These are phyloP conservation scores for Globisporangium viniferum DNA, from an alignment of 352 stramenopile species.

Conservation along the genomic window DNA sequence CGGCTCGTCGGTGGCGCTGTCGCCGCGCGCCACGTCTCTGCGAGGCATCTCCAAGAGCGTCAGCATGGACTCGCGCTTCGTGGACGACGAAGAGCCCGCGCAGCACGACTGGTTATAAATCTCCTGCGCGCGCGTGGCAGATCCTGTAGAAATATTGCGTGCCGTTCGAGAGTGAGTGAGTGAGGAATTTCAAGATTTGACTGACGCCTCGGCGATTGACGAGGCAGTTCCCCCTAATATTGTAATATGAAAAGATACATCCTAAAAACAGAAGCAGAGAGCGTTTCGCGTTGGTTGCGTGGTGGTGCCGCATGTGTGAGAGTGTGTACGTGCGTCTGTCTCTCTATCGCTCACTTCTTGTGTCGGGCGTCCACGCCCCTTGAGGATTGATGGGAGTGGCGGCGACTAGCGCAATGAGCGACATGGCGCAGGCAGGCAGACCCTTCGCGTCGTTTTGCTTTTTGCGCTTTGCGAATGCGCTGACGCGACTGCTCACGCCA, in stretches of 20 bases:
- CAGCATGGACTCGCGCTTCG: conserved; percentile 45
- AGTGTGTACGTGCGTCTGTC: not conserved
- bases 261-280: not conserved
- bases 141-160: conserved; percentile 17
- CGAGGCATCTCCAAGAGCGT: conserved; percentile 75
- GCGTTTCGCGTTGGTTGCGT: not conserved
- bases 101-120: conserved; percentile 77
- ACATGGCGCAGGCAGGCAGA: not conserved
- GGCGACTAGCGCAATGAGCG: conserved; percentile 12
- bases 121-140: conserved; percentile 3
- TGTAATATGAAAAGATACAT: conserved; percentile 21
- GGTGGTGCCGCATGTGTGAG: not conserved
- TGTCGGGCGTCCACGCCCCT: not conserved
- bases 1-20: conserved; percentile 50
- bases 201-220: conserved; percentile 9
- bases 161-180: not conserved
- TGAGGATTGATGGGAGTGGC: conserved; percentile 1
- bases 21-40: conserved; percentile 36
- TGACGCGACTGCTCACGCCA: not conserved
- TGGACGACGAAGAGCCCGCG: conserved; percentile 67
- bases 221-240: conserved; percentile 13
- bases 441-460: not conserved
- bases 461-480: not conserved
- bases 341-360: not conserved
- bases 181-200: conserved; percentile 10